A percentile compares a stretch with the other conserved stretches of the same genome.
These are phyloP conservation scores for Naganishia onofrii DNA, from an alignment of 768 basidiomycete genomes.

Conservation along the genomic window DNA sequence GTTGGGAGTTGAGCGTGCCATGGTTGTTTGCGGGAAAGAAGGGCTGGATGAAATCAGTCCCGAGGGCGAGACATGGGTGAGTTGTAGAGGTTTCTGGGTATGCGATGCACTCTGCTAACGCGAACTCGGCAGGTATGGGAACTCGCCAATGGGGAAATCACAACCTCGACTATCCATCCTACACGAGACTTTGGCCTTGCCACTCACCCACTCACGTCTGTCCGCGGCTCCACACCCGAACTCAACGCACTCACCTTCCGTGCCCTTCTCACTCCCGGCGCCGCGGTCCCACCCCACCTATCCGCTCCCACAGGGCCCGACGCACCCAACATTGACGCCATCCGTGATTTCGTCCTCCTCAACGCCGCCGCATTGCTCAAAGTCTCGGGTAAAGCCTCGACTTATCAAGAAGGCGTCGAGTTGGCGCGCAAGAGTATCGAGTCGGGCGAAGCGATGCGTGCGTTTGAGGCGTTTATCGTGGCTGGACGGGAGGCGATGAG, in stretches of 20 bases:
- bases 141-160: slow-evolving; percentile 62
- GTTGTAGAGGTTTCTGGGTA: slow-evolving; percentile 45
- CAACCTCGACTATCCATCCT: slow-evolving; percentile 64
- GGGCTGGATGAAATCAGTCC: slow-evolving; percentile 92
- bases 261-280: slow-evolving; percentile 62
- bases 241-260: slow-evolving; percentile 78
- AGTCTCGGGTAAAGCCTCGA: slow-evolving; percentile 70
- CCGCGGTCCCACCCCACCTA: slow-evolving; percentile 36
- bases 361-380: slow-evolving; percentile 86
- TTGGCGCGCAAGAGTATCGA: slow-evolving; percentile 60
- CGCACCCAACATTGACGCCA: slow-evolving; percentile 58
- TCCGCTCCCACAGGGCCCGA: slow-evolving; percentile 42
- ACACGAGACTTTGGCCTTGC: slow-evolving; percentile 69
- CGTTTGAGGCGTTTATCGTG: slow-evolving; percentile 54
- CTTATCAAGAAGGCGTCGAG: slow-evolving; percentile 68
- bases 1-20: slow-evolving; percentile 72
- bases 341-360: slow-evolving; percentile 82
- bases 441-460: slow-evolving; percentile 53
- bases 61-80: slow-evolving; percentile 79
- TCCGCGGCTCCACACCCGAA: slow-evolving; percentile 68
- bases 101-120: background rate
- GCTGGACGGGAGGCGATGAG: slow-evolving; percentile 47
- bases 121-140: slow-evolving; percentile 70
- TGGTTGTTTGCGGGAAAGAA: slow-evolving; percentile 91
- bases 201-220: slow-evolving; percentile 66